Evolutionary conservation across 192 early-diverging fungal species (phyloP).

Genomic region (Linderina pennispora): DNA sequence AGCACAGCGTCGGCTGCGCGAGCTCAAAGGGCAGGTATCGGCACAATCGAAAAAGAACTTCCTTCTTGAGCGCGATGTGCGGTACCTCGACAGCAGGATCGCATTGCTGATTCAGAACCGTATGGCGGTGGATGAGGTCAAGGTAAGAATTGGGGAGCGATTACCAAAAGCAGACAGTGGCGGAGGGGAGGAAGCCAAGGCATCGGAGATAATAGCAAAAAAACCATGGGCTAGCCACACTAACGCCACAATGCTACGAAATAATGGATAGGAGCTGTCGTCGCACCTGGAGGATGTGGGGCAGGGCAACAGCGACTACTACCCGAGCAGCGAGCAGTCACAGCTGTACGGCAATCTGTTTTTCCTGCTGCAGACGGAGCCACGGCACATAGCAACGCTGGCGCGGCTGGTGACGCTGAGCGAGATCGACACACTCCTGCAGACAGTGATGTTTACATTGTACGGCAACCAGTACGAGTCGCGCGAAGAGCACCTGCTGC

Average conservation of each 20-base stretch:
- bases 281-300: constrained; percentile 45
- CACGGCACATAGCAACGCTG: constrained; percentile 82
- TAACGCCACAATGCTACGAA: no score
- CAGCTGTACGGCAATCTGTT: constrained; percentile 93
- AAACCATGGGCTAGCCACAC: no score
- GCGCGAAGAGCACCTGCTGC: constrained; percentile 88
- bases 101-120: constrained; percentile 89
- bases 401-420: constrained; percentile 75
- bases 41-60: constrained; percentile 94
- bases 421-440: constrained; percentile 91
- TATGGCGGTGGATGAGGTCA: constrained; percentile 85
- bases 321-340: constrained; percentile 73
- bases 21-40: constrained; percentile 86
- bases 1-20: constrained; percentile 77
- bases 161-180: no score
- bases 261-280: constrained; percentile 41
- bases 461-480: constrained; percentile 97
- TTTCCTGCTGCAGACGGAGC: constrained; percentile 86
- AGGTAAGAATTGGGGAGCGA: no score
- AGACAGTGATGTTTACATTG: constrained; percentile 95
- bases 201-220: no score
- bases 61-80: constrained; percentile 85
- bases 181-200: no score
- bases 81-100: constrained; percentile 87
- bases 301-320: constrained; percentile 45